Conservation (phyloP, 2,329 filamentous ascomycete genomes). For the Aspergillus oerlinghausenensis region DNA sequence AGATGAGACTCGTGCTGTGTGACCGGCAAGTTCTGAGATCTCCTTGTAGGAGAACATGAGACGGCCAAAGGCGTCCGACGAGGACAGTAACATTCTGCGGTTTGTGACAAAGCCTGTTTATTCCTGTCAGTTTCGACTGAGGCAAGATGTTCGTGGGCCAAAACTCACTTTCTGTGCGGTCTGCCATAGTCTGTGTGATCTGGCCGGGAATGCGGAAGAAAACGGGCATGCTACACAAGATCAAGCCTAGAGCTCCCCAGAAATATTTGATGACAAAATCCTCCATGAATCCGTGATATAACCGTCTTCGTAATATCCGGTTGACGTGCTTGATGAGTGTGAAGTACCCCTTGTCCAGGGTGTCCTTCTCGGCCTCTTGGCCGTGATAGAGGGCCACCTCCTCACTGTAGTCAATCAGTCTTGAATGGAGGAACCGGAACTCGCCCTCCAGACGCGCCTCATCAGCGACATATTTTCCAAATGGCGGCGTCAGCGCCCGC, state of each 20-base stretch:
- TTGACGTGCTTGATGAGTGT: constrained; percentile 99
- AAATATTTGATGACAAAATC: constrained; percentile 99
- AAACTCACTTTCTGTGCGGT: constrained; percentile 54
- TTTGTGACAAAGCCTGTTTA: constrained; percentile 79
- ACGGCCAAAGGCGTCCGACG: constrained; percentile 90
- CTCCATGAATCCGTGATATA: constrained; percentile 99
- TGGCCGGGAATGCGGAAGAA: constrained; percentile 87
- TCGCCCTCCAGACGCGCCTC: constrained; percentile 92
- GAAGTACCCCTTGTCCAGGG: constrained; percentile 96
- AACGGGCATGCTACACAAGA: constrained; percentile 90
- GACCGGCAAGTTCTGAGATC: constrained; percentile 90
- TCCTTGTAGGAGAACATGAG: constrained; percentile 99
- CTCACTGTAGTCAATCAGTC: constrained; percentile 92
- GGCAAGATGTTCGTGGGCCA: neutral
- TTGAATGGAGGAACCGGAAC: constrained; percentile 90
- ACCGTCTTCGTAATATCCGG: constrained; percentile 78
- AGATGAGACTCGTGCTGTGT: constrained; percentile 86
- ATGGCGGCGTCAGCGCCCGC: constrained; percentile 90
- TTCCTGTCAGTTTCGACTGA: neutral
- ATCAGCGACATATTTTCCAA: constrained; percentile 95
- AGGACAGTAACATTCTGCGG: constrained; percentile 81
- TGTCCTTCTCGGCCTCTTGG: constrained; percentile 92
- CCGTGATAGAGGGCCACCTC: constrained; percentile 90
- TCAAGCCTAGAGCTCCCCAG: constrained; percentile 87
- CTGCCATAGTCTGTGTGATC: constrained; percentile 47